Base-by-base conservation (phyloP, 2,329 filamentous ascomycete species). In the Sclerotinia spermophila region DNA sequence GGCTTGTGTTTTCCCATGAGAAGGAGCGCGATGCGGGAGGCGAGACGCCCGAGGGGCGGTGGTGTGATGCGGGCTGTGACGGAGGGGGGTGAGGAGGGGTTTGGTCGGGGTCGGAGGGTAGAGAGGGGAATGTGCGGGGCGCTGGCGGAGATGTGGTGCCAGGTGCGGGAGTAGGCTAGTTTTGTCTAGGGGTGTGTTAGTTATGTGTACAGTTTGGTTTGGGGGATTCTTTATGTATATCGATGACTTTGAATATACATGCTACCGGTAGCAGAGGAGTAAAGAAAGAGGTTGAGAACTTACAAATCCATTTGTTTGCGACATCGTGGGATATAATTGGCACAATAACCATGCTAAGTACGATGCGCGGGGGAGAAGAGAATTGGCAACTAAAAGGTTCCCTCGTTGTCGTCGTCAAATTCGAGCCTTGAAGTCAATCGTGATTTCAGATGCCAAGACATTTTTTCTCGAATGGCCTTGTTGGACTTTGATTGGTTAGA, bases 1-100 rank as follows among this genome's bases (percentile, higher is more conserved):
- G 96, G 96, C 84, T 99, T 99, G 87, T 99, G 92, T 86, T 99
- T 99, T 83, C 96, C 96, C 94, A 98, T 97, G 67, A 97, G 89
- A 72, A 93, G 86, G 68, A 90, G 85, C 73, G 94, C 95, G 81
- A 97, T 97, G 74, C 91, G 89, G 68, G 91, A 93, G 73, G 95
- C 95, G 67, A 97, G 86, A 56, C 95, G 93, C 76, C 95, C 95
- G 55, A 97, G 90, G n/a, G 93, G 90, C 21, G 94, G 93, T 27
- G 89, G 86, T 30, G 89, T 89, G 35, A 89, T 81, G 48, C 76
- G 71, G 3, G 80, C 75, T 77, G 86, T 80, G 53, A 76, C 71
- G 4, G 80, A 75, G 77, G 86, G 80, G 58, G 70, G 68, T 13
- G 75, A 51, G 10, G 78, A 68, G 58, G 81, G 40, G 5, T 77